These are phyloP conservation scores for Allantophomopsis lycopodina DNA, from an alignment of 2,329 filamentous ascomycete genomes.

Conservation along the genomic window DNA sequence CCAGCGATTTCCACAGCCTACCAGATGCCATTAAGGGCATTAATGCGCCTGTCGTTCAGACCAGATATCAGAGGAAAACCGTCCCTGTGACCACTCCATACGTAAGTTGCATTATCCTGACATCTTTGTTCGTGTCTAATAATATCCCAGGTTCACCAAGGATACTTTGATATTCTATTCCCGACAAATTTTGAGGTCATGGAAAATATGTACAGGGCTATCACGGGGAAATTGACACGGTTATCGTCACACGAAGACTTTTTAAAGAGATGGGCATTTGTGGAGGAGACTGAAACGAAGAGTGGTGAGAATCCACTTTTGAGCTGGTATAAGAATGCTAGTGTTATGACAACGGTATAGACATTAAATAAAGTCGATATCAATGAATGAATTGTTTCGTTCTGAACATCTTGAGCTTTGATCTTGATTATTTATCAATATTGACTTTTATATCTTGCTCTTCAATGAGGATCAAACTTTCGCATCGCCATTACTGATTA, in stretches of 20 bases:
- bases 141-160: constrained; percentile 68
- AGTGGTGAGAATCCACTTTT: constrained; percentile 90
- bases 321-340: constrained; percentile 91
- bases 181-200: constrained; percentile 88
- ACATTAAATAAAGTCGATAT: too few relatives aligned
- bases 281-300: constrained; percentile 77
- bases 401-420: too few relatives aligned
- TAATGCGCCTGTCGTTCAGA: constrained; percentile 94
- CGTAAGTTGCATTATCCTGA: constrained; percentile 36
- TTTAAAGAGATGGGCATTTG: constrained; percentile 74
- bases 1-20: constrained; percentile 80
- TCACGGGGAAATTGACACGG: constrained; percentile 83
- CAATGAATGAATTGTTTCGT: too few relatives aligned
- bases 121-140: not conserved
- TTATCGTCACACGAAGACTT: constrained; percentile 85
- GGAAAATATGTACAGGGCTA: constrained; percentile 81
- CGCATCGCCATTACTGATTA: too few relatives aligned
- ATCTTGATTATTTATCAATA: too few relatives aligned
- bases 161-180: constrained; percentile 98
- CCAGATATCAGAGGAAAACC: constrained; percentile 72
- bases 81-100: constrained; percentile 84
- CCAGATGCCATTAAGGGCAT: constrained; percentile 72
- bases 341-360: constrained; percentile 76
- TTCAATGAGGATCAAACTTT: too few relatives aligned
- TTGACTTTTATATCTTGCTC: too few relatives aligned